phyloP scores from a whole-genome alignment of 805 yeast genomes.

The Grigorovia transvaalensis region DNA sequence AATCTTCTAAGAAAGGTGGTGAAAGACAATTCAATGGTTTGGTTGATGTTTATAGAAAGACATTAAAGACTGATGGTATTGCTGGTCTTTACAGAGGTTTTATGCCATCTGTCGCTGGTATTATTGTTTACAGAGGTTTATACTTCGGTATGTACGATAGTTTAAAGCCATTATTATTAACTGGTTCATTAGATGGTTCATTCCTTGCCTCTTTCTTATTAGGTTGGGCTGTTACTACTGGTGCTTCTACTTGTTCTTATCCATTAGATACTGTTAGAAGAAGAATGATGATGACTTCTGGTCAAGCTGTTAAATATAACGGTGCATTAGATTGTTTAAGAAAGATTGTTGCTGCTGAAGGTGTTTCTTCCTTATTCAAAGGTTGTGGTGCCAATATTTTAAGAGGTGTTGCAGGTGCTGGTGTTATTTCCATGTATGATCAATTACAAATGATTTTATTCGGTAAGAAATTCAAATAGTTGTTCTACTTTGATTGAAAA shows the following conservation, averaged over 20 bases:
- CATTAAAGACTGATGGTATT: constrained; percentile 90
- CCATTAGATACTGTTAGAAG: constrained; percentile 99
- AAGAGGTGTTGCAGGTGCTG: constrained; percentile 99
- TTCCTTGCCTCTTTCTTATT: constrained; percentile 92
- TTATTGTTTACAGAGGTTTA: constrained; percentile 97
- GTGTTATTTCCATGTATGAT: constrained; percentile 96
- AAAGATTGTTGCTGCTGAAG: constrained; percentile 92
- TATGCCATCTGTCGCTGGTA: constrained; percentile 97
- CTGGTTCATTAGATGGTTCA: constrained; percentile 89
- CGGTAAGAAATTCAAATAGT: constrained; percentile 86
- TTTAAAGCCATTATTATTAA: constrained; percentile 86
- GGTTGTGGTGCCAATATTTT: constrained; percentile 99
- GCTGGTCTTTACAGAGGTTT: constrained; percentile 99
- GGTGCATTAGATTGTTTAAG: constrained; percentile 92
- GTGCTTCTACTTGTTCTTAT: constrained; percentile 97
- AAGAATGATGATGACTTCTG: constrained; percentile 99
- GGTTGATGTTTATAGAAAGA: constrained; percentile 92
- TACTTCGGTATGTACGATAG: constrained; percentile 98
- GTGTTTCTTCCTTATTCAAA: constrained; percentile 87
- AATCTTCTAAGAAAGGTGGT: constrained; percentile 30
- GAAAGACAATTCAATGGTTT: constrained; percentile 96
- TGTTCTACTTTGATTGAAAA: no score
- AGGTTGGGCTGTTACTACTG: constrained; percentile 97
- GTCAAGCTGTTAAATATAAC: constrained; percentile 93
- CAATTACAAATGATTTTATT: constrained; percentile 89